These are phyloP conservation scores for Heimioporus sp. DNA, from an alignment of 768 basidiomycete genomes.

Conservation along the genomic window DNA sequence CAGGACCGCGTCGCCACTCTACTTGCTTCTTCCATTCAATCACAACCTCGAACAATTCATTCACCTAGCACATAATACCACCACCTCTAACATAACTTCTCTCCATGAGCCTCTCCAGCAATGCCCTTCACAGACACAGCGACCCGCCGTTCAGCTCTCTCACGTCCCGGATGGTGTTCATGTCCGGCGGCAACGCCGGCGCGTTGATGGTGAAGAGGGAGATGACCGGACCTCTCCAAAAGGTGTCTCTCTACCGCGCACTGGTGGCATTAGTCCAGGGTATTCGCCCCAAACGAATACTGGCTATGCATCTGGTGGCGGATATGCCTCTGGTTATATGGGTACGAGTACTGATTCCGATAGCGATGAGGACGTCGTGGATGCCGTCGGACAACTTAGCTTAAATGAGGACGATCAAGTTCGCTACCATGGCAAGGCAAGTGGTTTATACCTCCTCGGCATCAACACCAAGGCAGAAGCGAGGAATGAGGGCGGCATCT, in stretches of 20 bases:
- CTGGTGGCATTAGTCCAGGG: constrained; percentile 17
- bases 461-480: constrained; percentile 57
- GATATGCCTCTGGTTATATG: constrained; percentile 25
- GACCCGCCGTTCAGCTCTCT: constrained; percentile 10
- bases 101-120: constrained; percentile 13
- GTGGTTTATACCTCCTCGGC: constrained; percentile 73
- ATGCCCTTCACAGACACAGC: constrained; percentile 5
- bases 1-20: constrained; percentile 57
- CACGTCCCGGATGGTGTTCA: constrained; percentile 26
- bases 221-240: constrained; percentile 6
- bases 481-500: constrained; percentile 74
- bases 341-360: constrained; percentile 33
- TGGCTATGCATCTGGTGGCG: constrained; percentile 13
- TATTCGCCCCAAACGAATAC: constrained; percentile 16
- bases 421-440: constrained; percentile 83
- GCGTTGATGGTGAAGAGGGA: constrained; percentile 32
- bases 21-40: constrained; percentile 21
- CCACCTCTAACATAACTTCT: constrained; percentile 4
- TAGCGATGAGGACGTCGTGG: constrained; percentile 49
- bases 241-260: constrained; percentile 5
- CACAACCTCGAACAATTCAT: background rate
- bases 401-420: constrained; percentile 86
- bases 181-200: constrained; percentile 48
- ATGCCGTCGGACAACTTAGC: constrained; percentile 82
- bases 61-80: background rate